Base-by-base conservation (phyloP, 495 filamentous ascomycete genomes). In the Rusavskia elegans region DNA sequence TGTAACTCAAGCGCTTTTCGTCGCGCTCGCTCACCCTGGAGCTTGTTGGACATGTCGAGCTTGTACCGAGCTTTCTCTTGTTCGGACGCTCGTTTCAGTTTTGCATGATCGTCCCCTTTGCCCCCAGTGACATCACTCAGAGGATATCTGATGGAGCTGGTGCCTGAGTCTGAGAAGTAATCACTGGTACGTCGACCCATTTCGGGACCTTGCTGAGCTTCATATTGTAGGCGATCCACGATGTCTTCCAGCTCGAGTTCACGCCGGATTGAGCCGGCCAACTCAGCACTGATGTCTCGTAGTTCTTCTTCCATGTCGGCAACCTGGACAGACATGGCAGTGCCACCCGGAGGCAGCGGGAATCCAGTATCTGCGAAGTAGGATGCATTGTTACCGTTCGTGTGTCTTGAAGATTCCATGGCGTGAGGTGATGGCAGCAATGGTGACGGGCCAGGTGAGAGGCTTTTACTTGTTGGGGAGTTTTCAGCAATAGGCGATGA, bases 181-280 rank as follows among this genome's bases (percentile, higher is more conserved):
- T 98, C 92, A 64, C 92, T 98, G 4, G 88, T 95, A 49, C 90
- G 78, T 62, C 82, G 82, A 54, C 79, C 82, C 1, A 59, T 59
- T 48, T 59, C 58, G 2, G 77, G 74, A n/a, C 67, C 73, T 46
- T 78, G 70, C 37, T 71, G 73, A 52, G 79, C 76, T 58, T 94
- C 89, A 35, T 78, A 68, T 65, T 95, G 88, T 58, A 93, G 66
- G 51, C 84, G 75, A 55, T 98, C 92, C 2, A 97, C 81, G 44
- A 96, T 68, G 61, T 98, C 93, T 63, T 98, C 92, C 45, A 98
- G 66, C 58, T 98, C 92, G 82, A 98, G 89, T 71, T 98, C 92
- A 57, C 92, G 80, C 53, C 84, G 78, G 59, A 98, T 96, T 29
- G 90, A 96, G 32, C 81, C 76, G 21, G 92, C 93, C 61, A 97